phyloP scores from a whole-genome alignment of 2,329 filamentous ascomycete genomes.

The Colletotrichum sp. region DNA sequence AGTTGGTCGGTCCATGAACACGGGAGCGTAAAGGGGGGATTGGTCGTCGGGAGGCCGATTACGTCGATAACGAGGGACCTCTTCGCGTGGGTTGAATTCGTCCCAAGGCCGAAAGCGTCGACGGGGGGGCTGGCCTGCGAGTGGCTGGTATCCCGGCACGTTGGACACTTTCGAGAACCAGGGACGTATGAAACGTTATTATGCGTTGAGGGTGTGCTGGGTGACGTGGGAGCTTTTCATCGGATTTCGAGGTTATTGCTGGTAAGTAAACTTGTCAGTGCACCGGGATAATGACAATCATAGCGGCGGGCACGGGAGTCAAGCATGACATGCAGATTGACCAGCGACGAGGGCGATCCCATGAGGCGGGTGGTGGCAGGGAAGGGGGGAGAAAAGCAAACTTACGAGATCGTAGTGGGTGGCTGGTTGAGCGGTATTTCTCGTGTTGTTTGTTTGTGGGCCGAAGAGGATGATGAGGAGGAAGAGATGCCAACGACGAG shows the following conservation, averaged over 20 bases:
- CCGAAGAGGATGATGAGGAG: not conserved
- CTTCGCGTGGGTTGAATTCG: conserved; percentile 6
- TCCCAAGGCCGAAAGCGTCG: conserved; percentile 11
- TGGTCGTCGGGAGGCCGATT: conserved; percentile 8
- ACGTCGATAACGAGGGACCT: conserved; percentile 2
- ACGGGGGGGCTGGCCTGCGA: not conserved
- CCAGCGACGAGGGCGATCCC: not conserved
- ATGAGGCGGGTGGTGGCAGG: not conserved
- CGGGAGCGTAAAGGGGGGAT: not conserved
- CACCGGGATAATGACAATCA: conserved; percentile 9
- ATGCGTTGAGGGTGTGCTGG: conserved; percentile 24
- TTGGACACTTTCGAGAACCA: conserved; percentile 12
- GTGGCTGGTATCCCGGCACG: conserved; percentile 2
- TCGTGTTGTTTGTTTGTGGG: not conserved
- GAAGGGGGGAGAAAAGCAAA: not conserved
- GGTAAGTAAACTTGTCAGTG: conserved; percentile 17
- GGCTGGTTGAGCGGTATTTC: not conserved
- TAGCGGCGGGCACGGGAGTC: not conserved
- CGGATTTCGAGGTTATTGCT: conserved; percentile 9
- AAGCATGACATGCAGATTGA: conserved; percentile 16
- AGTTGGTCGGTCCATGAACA: conserved; percentile 34
- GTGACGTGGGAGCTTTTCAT: conserved; percentile 17
- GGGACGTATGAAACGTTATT: conserved; percentile 29
- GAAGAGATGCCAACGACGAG: not conserved
- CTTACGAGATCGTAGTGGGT: not conserved